These are phyloP conservation scores for Mesotaenium endlicherianum DNA, from an alignment of 139 green algal genomes.

Conservation along the genomic window DNA sequence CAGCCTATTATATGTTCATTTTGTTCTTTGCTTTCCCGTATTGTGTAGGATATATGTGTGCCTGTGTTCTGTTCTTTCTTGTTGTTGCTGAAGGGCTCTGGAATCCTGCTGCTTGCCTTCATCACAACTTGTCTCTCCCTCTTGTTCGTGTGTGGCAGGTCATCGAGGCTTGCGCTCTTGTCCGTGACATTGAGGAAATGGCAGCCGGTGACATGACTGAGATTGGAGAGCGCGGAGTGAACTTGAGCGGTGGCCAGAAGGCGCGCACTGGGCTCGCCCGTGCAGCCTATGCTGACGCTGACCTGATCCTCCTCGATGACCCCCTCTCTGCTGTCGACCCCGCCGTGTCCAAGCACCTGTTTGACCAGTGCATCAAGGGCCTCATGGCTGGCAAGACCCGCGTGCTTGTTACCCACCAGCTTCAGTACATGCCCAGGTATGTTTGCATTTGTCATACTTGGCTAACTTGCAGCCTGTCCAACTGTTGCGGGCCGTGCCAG, in stretches of 20 bases:
- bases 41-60: no score
- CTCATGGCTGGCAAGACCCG: slow-evolving; percentile 67
- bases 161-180: slow-evolving; percentile 37
- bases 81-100: no score
- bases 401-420: slow-evolving; percentile 80
- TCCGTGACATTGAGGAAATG: slow-evolving; percentile 56
- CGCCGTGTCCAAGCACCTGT: slow-evolving; percentile 57
- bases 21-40: no score
- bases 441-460: not conserved
- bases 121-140: no score
- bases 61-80: no score
- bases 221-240: slow-evolving; percentile 86
- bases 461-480: not conserved
- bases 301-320: slow-evolving; percentile 37
- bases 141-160: not conserved
- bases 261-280: slow-evolving; percentile 58
- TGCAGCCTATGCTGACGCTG: slow-evolving; percentile 60
- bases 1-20: no score
- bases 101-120: no score
- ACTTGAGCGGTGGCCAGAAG: slow-evolving; percentile 61
- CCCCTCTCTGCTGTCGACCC: slow-evolving; percentile 65
- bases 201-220: slow-evolving; percentile 75
- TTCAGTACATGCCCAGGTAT: slow-evolving; percentile 47
- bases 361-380: slow-evolving; percentile 61
- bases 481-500: not conserved